phyloP scores from a whole-genome alignment of 169 alveolate genomes.

The Eimeria acervulina region DNA sequence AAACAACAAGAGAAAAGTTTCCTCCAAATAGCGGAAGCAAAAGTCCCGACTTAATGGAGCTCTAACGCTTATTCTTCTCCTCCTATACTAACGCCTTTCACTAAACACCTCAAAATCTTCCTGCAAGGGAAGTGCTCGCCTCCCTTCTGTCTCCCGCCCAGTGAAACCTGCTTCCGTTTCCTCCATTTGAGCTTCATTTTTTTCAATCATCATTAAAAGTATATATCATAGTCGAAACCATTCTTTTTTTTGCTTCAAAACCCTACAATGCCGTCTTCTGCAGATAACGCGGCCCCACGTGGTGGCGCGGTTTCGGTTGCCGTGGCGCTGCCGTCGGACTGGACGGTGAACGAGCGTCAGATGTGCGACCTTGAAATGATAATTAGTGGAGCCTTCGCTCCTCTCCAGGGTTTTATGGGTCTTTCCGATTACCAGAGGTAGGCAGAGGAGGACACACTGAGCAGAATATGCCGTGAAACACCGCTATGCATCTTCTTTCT shows the following conservation, averaged over 20 bases:
- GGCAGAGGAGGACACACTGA: neutral
- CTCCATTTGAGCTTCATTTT: neutral
- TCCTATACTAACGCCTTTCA: too few species aligned
- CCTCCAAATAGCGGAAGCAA: neutral
- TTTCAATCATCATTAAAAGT: neutral
- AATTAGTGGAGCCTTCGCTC: conserved; percentile 85
- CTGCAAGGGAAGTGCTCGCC: neutral
- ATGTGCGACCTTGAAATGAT: conserved; percentile 86
- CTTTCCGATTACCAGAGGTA: conserved; percentile 73
- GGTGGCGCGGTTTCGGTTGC: conserved; percentile 41
- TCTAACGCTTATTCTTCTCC: neutral
- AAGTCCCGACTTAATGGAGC: neutral
- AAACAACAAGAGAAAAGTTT: neutral
- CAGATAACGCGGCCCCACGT: neutral
- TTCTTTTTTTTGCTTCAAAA: too few species aligned
- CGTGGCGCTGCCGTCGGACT: conserved; percentile 80
- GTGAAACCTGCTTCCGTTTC: neutral
- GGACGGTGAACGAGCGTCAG: conserved; percentile 83
- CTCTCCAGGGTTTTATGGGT: conserved; percentile 85
- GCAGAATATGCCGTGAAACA: neutral
- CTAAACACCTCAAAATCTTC: neutral
- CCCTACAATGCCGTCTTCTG: conserved; percentile 32
- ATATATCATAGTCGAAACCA: too few species aligned
- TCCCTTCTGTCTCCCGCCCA: neutral
- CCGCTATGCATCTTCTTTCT: neutral